Base-by-base conservation (phyloP, 148 eudicot genomes). In the Amaranthus palmeri region DNA sequence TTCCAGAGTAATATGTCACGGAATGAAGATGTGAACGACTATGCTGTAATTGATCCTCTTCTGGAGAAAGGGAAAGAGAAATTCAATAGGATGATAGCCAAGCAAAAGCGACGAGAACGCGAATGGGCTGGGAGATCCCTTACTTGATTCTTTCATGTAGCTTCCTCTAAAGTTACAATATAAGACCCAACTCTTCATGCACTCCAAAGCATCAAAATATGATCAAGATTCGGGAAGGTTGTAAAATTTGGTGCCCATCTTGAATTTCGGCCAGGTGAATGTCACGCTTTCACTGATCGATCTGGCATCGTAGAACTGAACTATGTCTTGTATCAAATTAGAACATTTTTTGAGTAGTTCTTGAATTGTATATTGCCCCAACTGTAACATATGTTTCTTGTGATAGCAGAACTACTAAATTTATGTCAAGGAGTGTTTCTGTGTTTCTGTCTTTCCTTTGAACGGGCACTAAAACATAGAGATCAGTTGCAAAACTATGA, bases 111-210 rank as follows among this genome's bases (percentile, higher is more conserved):
- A 71, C 74, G 85, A 67, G 90, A 86, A 54, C 87, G 98, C 48
- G 98, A 93, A 84, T 93, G 97, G 97, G 98, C 98, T 67, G 98
- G 98, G 70, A 88, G 78, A 77, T 90, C 98, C 64, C 96, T 93
- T 52, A 88, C 95, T 43, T 93, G 77, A 90, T 65, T 81, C 49
- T 65, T 4, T 49, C 7, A n/a, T 5, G 11, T 0, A 17, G 15
- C 41, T 46, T 63, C 49, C 51, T 46, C 14, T 25, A 25, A 25
- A 25, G 1, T 1, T 3, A 17, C 10, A 8, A 17, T 6, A 4
- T 46, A 15, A 14, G 53, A 7, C 8, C 52, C 13, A n/a, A 52
- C 4, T 14, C 9, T 8, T 4, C 66, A n/a, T 46, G 5, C 59
- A 6, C 0, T 55, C 4, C 59, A 14, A 7, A 43, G 36, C 54